Conservation (phyloP, 805 yeast genomes). For the Komagataella populi region DNA sequence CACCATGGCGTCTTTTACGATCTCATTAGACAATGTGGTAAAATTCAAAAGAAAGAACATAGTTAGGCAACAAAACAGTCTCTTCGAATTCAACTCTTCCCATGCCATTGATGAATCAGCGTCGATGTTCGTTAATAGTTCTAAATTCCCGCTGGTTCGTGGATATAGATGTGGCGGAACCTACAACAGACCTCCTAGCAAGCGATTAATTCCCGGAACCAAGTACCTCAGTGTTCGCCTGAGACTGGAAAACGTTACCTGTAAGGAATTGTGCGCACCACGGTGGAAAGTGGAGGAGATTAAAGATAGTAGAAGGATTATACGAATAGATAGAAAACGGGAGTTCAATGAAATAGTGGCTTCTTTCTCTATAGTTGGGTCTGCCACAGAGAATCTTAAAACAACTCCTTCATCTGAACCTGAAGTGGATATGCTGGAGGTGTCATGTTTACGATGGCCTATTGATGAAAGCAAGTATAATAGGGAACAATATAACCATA, state of each 20-base stretch:
- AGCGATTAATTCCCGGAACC: slow-evolving; percentile 5
- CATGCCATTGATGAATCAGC: neutral
- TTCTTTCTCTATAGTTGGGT: slow-evolving; percentile 35
- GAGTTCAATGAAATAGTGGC: slow-evolving; percentile 30
- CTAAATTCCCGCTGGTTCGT: slow-evolving; percentile 10
- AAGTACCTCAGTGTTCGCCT: slow-evolving; percentile 32
- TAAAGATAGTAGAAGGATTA: slow-evolving; percentile 39
- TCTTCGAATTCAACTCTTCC: neutral
- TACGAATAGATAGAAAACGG: slow-evolving; percentile 43
- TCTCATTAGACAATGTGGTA: too few species aligned
- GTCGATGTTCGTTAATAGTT: neutral
- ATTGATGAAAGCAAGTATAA: too few species aligned
- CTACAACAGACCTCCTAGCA: slow-evolving; percentile 32
- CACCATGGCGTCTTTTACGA: too few species aligned
- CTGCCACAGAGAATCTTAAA: slow-evolving; percentile 32
- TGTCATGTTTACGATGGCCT: too few species aligned
- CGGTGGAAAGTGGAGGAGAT: slow-evolving; percentile 33
- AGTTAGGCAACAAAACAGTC: too few species aligned
- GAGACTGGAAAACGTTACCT: slow-evolving; percentile 26
- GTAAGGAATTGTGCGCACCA: slow-evolving; percentile 35
- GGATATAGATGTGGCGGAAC: slow-evolving; percentile 49
- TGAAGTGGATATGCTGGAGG: too few species aligned
- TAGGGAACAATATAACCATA: too few species aligned
- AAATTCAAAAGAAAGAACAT: too few species aligned
- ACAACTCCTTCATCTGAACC: slow-evolving; percentile 28